Conservation (phyloP, 176 grass and related monocot species). For the Miscanthus lutarioriparius region DNA sequence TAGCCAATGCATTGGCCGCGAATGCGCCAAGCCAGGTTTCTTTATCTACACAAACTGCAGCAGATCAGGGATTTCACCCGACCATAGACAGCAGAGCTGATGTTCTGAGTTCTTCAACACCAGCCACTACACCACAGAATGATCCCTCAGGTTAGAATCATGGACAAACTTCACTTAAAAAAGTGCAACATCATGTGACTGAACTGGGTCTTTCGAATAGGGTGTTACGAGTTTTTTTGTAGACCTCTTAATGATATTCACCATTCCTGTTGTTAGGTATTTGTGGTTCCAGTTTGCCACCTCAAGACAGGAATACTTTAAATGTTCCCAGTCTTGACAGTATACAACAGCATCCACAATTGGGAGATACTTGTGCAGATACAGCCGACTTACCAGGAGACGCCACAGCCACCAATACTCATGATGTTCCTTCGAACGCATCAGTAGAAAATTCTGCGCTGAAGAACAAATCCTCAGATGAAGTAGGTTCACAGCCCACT, state of each 20-base stretch:
- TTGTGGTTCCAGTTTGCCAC: conserved; percentile 13
- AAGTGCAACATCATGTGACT: conserved; percentile 25
- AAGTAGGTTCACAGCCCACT: conserved; percentile 37
- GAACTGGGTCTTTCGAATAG: neutral
- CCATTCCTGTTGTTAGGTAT: conserved; percentile 26
- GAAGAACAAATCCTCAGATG: conserved; percentile 25
- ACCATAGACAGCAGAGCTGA: conserved; percentile 27
- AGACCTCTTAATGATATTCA: conserved; percentile 1
- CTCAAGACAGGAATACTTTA: conserved; percentile 22
- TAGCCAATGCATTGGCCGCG: conserved; percentile 47
- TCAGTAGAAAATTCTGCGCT: conserved; percentile 40
- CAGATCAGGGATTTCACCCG: conserved; percentile 40
- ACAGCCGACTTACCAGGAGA: conserved; percentile 27
- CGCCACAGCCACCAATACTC: neutral
- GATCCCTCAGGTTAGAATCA: conserved; percentile 14
- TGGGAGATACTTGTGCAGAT: conserved; percentile 9
- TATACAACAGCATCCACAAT: conserved; percentile 21
- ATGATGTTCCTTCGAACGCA: conserved; percentile 37
- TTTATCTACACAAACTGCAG: conserved; percentile 38
- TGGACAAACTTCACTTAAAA: neutral
- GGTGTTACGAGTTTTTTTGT: neutral
- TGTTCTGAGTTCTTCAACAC: conserved; percentile 8
- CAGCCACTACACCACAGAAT: conserved; percentile 28
- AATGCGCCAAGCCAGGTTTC: conserved; percentile 37
- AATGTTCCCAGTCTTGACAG: conserved; percentile 15